Base-by-base conservation (phyloP, 2,329 filamentous ascomycete genomes). In the Sporothrix brasiliensis region DNA sequence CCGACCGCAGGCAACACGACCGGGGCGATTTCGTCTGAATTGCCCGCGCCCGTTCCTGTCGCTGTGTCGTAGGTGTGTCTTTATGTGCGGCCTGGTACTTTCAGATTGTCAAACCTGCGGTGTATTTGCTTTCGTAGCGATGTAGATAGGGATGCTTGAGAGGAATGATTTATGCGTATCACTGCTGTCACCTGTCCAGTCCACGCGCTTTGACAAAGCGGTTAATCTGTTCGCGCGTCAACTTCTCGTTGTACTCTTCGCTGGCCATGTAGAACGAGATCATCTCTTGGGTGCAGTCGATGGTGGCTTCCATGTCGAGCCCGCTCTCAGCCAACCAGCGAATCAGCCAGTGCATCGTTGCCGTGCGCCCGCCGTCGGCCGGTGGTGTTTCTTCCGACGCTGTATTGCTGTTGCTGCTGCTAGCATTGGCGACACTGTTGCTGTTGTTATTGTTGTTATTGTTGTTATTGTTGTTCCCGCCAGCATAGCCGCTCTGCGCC, bases 231-330 rank as follows among this genome's bases (percentile, higher is more conserved):
- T 88, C 87, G 66, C 84, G 79, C 2, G 85, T 86, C 52, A 84
- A 79, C 75, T 88, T 88, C 69, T 88, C 87, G 73, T 87, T 87
- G 74, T 87, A 88, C 74, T 86, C 83, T 76, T 88, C 87, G 67
- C 87, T 83, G 72, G 82, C 87, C 77, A 96, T 92, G 78, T 97
- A 97, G 73, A 97, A 87, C 3, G 92, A 94, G 68, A 97, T 92
- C 73, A 97, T 86, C 81, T 97, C 94, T 80, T 97, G 94, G 0
- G 92, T 94, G 76, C 91, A 93, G 79, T 97, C 92, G 67, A 97
- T 91, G 79, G 96, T 90, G 44, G 89, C 91, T 74, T 92, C 88
- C 76, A 97, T 91, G 76, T 96, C 92, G 56, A 97, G 88, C 70
- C 88, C 91, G 76, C 92, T 95, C 77, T 97, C 93, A 0, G 93